Evolutionary conservation across 192 early-diverging fungal genomes (phyloP).

Genomic region (Pilobolus umbonatus): DNA sequence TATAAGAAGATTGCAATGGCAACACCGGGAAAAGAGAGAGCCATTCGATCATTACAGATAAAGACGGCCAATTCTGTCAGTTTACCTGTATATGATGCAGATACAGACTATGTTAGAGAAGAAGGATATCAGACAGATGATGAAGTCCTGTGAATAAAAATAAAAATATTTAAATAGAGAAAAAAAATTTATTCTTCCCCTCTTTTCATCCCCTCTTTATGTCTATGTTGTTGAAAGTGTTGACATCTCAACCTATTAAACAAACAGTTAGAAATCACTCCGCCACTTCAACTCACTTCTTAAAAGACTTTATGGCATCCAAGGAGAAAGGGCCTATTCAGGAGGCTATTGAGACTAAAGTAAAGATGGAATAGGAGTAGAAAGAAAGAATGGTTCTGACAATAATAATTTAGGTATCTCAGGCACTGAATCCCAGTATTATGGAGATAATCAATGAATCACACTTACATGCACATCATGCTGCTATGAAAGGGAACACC

Average conservation of each 20-base stretch:
- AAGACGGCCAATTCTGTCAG: conserved; percentile 76
- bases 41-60: conserved; percentile 81
- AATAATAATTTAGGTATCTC: conserved; percentile 1
- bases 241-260: conserved; percentile 1
- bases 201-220: background rate
- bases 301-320: conserved; percentile 19
- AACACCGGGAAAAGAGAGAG: conserved; percentile 75
- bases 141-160: background rate
- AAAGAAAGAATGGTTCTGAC: background rate
- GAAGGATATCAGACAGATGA: background rate
- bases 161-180: background rate
- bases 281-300: conserved; percentile 17
- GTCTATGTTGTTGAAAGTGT: background rate
- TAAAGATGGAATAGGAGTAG: background rate
- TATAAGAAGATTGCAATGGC: conserved; percentile 56
- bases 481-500: conserved; percentile 75
- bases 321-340: conserved; percentile 31
- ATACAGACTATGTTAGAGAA: conserved; percentile 32
- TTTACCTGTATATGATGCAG: conserved; percentile 78
- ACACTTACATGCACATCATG: conserved; percentile 75
- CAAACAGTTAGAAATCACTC: background rate
- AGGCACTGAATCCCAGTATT: conserved; percentile 47
- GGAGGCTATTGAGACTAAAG: conserved; percentile 27
- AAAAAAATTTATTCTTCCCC: background rate
- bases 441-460: conserved; percentile 79